Evolutionary conservation across 495 filamentous ascomycete genomes (phyloP), one percentile per base, ranked within the genome.

Genomic region (Podospora comata): DNA sequence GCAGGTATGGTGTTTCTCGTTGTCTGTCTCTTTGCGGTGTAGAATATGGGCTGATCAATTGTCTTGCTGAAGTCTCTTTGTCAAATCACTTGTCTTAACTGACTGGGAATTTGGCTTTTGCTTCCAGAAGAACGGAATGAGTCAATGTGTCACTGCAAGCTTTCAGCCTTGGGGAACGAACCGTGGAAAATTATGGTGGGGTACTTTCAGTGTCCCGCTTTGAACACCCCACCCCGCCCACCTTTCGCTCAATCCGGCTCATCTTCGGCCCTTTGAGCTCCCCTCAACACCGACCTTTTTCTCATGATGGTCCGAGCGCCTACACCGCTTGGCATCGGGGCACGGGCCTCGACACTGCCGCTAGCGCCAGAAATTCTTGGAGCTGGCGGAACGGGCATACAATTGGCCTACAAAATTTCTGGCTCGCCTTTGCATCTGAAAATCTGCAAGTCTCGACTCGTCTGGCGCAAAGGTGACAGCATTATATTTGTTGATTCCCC

Each of bases 401-500:
- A 72, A 74, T 75, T 77, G 72, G 71, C 73, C 73, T 72, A 68
- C 70, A 70, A 76, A 77, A 71, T 74, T 75, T 72, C 65, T 65
- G 44, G 58, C 39, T 48, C 39, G 13, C 13, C 39, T 48, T 48
- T 62, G 55, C 60, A 60, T 70, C 70, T 60, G 70, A 74, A 75
- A 73, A 74, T 74, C 73, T 74, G 67, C 28, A 30, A 32, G 28
- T 55, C 54, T 57, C 67, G 48, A 48, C 64, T 48, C 20, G 64
- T 57, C 44, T 48, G 19, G 18, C 7, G 4, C 1, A 61, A 9
- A 26, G 11, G 30, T 7, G 9, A 34, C 3, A 9, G 56, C 15
- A 27, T 1, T 18, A 59, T 59, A 20, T 59, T 27, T 59, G 26
- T 59, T 59, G 26, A n/a, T 59, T 59, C 18, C 9, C 9, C 26